These are phyloP conservation scores for Colletotrichum trifolii DNA, from an alignment of 2,329 filamentous ascomycete genomes.

Conservation along the genomic window DNA sequence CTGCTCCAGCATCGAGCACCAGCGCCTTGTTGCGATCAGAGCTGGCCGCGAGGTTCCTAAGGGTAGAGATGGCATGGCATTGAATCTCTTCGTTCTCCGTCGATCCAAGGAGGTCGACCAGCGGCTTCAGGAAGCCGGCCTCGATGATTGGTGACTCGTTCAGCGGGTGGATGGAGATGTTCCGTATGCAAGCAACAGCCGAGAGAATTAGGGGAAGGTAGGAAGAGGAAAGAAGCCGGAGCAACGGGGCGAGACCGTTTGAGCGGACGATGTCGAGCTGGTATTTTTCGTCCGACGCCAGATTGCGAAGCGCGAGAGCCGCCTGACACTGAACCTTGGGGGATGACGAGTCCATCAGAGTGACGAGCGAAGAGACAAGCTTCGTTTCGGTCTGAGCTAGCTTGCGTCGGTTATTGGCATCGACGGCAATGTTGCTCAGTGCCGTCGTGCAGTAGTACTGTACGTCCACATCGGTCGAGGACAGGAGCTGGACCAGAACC, in stretches of 20 bases:
- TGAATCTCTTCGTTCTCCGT: conserved; percentile 99
- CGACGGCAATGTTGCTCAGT: conserved; percentile 97
- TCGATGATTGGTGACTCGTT: conserved; percentile 99
- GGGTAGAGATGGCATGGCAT: conserved; percentile 96
- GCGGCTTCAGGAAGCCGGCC: conserved; percentile 90
- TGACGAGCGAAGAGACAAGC: conserved; percentile 92
- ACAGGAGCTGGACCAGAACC: conserved; percentile 93
- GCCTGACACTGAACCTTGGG: conserved; percentile 99
- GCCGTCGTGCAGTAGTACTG: conserved; percentile 99
- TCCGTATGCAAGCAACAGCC: conserved; percentile 96
- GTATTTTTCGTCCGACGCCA: conserved; percentile 98
- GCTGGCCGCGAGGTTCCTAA: conserved; percentile 94
- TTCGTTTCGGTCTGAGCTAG: conserved; percentile 91
- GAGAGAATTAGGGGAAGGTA: conserved; percentile 96
- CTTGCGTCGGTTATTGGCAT: conserved; percentile 89
- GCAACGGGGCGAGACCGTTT: conserved; percentile 83
- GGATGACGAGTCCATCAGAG: conserved; percentile 96
- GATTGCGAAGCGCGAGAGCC: conserved; percentile 89
- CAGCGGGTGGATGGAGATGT: conserved; percentile 97
- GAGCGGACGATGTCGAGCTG: conserved; percentile 96
- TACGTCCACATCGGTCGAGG: conserved; percentile 93
- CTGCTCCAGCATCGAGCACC: conserved; percentile 95
- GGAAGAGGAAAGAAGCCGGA: conserved; percentile 91
- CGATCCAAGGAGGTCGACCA: conserved; percentile 93
- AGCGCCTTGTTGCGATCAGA: conserved; percentile 98